These are phyloP conservation scores for Teratosphaeria gauchensis DNA, from an alignment of 2,329 filamentous ascomycete genomes.

Conservation along the genomic window DNA sequence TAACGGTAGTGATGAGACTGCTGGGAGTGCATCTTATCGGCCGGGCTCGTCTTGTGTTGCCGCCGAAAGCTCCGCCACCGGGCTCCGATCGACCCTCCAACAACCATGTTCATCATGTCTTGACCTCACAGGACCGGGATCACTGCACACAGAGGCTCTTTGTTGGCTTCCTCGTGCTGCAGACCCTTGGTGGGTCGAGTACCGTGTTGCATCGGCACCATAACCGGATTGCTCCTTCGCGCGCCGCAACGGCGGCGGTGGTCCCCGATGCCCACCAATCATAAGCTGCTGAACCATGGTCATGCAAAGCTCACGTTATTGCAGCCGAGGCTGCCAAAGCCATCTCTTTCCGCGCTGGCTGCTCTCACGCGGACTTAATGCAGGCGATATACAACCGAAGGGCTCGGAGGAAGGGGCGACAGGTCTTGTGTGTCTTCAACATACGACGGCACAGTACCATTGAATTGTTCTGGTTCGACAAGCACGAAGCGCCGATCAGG, in stretches of 20 bases:
- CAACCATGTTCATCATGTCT: not conserved
- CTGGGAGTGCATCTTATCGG: not conserved
- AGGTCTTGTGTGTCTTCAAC: too few relatives aligned
- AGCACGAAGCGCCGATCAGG: too few relatives aligned
- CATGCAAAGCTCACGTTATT: too few relatives aligned
- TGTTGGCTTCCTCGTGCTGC: not conserved
- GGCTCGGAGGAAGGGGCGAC: too few relatives aligned
- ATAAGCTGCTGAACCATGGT: not conserved
- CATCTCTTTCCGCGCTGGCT: not conserved
- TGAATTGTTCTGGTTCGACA: too few relatives aligned
- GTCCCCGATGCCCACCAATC: not conserved
- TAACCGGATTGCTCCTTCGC: not conserved
- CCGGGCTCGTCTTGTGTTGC: not conserved
- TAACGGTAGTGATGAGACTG: not conserved
- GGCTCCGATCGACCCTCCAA: not conserved
- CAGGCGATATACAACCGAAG: not conserved
- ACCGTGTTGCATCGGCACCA: not conserved
- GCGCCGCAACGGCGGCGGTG: not conserved
- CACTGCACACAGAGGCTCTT: not conserved
- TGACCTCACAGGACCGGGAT: not conserved
- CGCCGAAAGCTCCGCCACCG: not conserved
- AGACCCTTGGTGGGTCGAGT: not conserved
- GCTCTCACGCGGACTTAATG: not conserved
- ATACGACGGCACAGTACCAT: too few relatives aligned
- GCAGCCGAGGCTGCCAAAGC: too few relatives aligned